Conservation (phyloP, 139 green algal species). For the Chlorella sorokiniana region DNA sequence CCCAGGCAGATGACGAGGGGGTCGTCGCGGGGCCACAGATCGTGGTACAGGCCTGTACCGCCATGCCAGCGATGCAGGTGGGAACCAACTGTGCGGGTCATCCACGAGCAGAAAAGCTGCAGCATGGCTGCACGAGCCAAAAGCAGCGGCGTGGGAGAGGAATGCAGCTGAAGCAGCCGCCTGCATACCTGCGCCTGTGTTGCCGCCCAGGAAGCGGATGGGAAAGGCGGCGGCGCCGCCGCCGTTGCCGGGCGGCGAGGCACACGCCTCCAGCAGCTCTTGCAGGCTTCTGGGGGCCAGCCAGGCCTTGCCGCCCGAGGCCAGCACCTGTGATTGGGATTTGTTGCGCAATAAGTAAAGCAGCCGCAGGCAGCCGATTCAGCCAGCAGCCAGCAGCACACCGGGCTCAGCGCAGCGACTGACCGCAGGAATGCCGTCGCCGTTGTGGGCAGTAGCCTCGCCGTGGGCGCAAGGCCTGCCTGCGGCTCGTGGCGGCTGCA, state of each 20-base stretch:
- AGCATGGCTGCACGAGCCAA: not conserved
- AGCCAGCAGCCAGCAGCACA: not conserved
- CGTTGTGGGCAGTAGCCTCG: not conserved
- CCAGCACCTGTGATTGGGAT: not conserved
- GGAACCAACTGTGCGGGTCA: not conserved
- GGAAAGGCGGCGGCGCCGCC: not conserved
- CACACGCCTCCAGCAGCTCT: not conserved
- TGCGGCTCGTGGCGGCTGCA: not conserved
- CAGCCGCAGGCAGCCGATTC: not conserved
- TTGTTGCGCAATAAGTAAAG: not conserved
- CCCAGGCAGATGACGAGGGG: conserved; percentile 30
- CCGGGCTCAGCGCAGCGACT: not conserved
- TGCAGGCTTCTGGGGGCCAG: not conserved
- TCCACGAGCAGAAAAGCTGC: not conserved
- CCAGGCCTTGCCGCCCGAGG: not conserved
- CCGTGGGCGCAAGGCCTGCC: not conserved
- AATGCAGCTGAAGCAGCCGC: not conserved
- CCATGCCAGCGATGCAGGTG: no score
- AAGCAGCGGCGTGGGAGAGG: not conserved
- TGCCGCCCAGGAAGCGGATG: not conserved
- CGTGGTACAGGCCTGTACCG: conserved; percentile 56
- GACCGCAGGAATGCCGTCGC: not conserved
- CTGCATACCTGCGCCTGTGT: conserved; percentile 1
- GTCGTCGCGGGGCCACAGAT: conserved; percentile 32
- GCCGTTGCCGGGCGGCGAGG: not conserved